phyloP scores from a whole-genome alignment of 139 green algal genomes.

The Coelastrella sp. region DNA sequence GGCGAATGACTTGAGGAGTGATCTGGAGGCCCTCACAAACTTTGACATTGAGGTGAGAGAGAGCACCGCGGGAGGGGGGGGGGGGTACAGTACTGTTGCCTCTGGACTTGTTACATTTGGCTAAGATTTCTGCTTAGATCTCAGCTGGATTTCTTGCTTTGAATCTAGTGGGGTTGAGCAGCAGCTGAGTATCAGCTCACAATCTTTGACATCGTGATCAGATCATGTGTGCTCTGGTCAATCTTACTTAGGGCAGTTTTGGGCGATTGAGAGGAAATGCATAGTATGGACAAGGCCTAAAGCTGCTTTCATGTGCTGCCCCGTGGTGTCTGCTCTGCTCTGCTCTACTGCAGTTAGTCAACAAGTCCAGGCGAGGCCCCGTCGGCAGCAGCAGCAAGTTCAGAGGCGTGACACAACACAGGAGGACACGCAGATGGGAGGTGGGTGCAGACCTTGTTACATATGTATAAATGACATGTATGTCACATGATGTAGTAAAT shows the following conservation, averaged over 20 bases:
- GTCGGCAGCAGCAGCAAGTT: constrained; percentile 48
- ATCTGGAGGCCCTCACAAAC: neutral
- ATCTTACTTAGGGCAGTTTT: neutral
- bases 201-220: no score
- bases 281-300: neutral
- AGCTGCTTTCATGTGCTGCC: neutral
- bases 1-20: constrained; percentile 15
- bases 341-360: neutral
- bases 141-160: no score
- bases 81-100: neutral
- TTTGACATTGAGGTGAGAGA: constrained; percentile 28
- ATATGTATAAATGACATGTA: no score
- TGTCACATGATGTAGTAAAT: no score
- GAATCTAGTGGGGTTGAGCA: no score
- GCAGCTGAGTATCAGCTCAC: no score
- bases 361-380: constrained; percentile 6
- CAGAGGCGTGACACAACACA: constrained; percentile 63
- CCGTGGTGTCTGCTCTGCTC: neutral
- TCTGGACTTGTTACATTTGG: neutral
- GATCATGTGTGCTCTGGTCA: no score
- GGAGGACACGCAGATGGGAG: constrained; percentile 55
- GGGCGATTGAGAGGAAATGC: neutral
- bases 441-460: neutral
- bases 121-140: no score
- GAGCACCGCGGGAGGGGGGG: neutral